Base-by-base conservation (phyloP, 1,284 basidiomycete species). In the Golubevia sp. region DNA sequence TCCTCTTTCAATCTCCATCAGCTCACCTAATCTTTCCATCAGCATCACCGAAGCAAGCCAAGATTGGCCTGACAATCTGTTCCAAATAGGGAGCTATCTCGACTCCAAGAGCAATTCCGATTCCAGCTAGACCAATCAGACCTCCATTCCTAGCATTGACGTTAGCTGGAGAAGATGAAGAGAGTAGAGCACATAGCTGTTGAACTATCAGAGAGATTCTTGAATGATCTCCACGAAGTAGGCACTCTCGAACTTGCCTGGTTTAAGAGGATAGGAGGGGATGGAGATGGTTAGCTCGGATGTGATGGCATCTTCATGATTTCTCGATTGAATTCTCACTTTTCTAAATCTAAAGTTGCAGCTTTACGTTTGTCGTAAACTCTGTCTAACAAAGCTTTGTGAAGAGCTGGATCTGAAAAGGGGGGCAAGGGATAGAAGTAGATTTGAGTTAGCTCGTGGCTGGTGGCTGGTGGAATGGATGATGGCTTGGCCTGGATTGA, bases 11-110 rank as follows among this genome's bases (percentile, higher is more conserved):
- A 8, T 44, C 18, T 3, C 30, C 30, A 11, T 5, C 30, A 11
- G 52, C 64, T 25, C 51, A 64, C 55, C 96, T 89, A 68, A 99
- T 93, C 81, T 94, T 89, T 84, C 93, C 94, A 86, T 99, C 97
- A 2, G 91, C 88, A 84, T 99, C 97, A 68, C 90, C 89, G 84
- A 99, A 98, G 85, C 96, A 98, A 49, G 89, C 89, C n/a, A 99
- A 87, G 27, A 99, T 88, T 1, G 93, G 92, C 38, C 91, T 90
- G 34, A 97, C 90, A 79, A 99, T 97, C 73, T 91, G 91, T 64
- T 92, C 91, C 87, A 99, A 91, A 86, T 96, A 96, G 4, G 93
- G 91, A 1, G 94, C 91, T 59, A 98, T 89, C 70, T 97, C 92
- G 20, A 94, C 90, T 2, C 94, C 93, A 1, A 99, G 87, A 2